phyloP scores from a whole-genome alignment of 345 rosid species.

The Reutealis trisperma region DNA sequence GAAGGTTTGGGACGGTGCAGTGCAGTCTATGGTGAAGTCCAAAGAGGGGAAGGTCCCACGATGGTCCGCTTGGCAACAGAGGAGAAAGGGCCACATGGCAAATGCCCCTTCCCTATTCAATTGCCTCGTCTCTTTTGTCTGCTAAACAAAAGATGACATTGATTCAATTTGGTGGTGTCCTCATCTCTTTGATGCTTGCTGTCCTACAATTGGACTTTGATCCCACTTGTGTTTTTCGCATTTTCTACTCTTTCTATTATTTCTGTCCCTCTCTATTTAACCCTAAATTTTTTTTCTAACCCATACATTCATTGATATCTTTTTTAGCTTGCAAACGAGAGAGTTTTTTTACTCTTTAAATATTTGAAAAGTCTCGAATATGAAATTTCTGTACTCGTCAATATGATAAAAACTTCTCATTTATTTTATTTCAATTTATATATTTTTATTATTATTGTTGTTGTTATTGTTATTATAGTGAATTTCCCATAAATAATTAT shows the following conservation, averaged over 20 bases:
- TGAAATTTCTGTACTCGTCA: too few relatives aligned
- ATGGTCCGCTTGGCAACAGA: background rate
- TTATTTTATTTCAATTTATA: too few relatives aligned
- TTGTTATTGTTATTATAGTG: too few relatives aligned
- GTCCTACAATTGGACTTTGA: conserved; percentile 14
- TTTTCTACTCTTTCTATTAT: background rate
- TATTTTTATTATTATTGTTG: too few relatives aligned
- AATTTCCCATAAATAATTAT: too few relatives aligned
- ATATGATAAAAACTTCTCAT: too few relatives aligned
- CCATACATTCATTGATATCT: too few relatives aligned
- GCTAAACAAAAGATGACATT: background rate
- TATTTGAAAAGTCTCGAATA: too few relatives aligned
- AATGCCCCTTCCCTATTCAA: conserved; percentile 25
- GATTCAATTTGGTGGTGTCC: conserved; percentile 7
- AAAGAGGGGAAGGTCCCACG: conserved; percentile 30
- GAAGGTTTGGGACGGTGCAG: conserved; percentile 20
- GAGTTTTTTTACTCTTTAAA: too few relatives aligned
- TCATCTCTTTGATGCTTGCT: conserved; percentile 5
- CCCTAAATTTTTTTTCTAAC: too few relatives aligned
- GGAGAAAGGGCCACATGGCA: conserved; percentile 20
- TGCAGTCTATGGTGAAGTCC: conserved; percentile 14
- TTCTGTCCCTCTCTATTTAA: background rate
- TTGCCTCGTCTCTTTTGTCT: conserved; percentile 13
- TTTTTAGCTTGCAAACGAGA: too few relatives aligned
- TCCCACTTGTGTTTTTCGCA: background rate